Percentiles rank a stretch among this genome's conserved stretches.
phyloP scores from a whole-genome alignment of 2,329 filamentous ascomycete genomes.

The Phaeophleospora eucalypticola region DNA sequence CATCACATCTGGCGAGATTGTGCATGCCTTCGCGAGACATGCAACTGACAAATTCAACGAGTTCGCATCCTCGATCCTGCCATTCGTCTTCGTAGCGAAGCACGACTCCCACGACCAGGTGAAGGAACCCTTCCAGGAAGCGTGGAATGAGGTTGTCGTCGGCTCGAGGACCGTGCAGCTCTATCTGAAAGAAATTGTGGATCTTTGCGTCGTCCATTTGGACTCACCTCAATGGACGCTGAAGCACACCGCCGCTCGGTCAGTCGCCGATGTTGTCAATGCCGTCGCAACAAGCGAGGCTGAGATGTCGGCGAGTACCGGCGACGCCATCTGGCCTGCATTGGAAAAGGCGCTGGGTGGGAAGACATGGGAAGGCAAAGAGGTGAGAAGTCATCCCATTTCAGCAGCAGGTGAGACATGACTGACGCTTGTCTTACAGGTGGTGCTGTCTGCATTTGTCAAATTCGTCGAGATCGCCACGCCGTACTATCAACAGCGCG shows the following conservation, averaged over 20 bases:
- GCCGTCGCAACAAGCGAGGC: conserved; percentile 53
- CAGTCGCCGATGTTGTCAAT: conserved; percentile 68
- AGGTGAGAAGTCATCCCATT: too few relatives aligned
- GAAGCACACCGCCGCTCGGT: conserved; percentile 80
- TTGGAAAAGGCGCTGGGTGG: conserved; percentile 76
- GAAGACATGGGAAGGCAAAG: conserved; percentile 92
- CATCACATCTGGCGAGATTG: conserved; percentile 74
- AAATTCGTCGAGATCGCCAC: conserved; percentile 67
- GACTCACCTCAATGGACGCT: conserved; percentile 83
- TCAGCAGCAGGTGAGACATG: too few relatives aligned
- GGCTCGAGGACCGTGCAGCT: conserved; percentile 75
- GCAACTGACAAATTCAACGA: conserved; percentile 83
- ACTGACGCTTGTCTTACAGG: too few relatives aligned
- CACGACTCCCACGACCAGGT: conserved; percentile 81
- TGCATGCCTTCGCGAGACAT: conserved; percentile 77
- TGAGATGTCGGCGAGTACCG: conserved; percentile 48
- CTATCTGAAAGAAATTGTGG: conserved; percentile 77
- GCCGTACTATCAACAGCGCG: conserved; percentile 54
- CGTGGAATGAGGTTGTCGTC: conserved; percentile 88
- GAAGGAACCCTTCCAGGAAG: conserved; percentile 71
- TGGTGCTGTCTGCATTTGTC: conserved; percentile 73
- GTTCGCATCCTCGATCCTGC: conserved; percentile 70
- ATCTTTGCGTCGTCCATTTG: conserved; percentile 63
- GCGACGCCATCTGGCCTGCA: conserved; percentile 65
- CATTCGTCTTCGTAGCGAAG: conserved; percentile 82